Percentiles rank a stretch among this genome's conserved stretches.
Evolutionary conservation across 1,284 basidiomycete species (phyloP).

Genomic region (Porodaedalea pini): DNA sequence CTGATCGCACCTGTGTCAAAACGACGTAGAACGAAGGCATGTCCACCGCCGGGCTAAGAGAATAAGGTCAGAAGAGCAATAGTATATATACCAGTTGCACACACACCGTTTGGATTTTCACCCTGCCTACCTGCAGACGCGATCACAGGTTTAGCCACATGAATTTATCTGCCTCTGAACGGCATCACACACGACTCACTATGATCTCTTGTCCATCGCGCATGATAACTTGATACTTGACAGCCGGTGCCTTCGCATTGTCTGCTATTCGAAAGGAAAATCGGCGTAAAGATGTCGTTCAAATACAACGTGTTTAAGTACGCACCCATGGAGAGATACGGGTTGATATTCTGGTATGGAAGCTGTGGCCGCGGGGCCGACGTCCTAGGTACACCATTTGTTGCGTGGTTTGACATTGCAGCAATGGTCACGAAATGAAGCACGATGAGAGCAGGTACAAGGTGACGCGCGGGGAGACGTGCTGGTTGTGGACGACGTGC

Average conservation of each 20-base stretch:
- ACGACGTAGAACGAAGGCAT: constrained; percentile 93
- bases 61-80: constrained; percentile 22
- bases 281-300: neutral
- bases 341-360: constrained; percentile 38
- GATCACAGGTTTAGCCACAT: constrained; percentile 22
- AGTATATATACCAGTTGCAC: neutral
- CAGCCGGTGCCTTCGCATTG: constrained; percentile 34
- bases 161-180: constrained; percentile 1
- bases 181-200: constrained; percentile 34
- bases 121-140: constrained; percentile 66
- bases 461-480: neutral
- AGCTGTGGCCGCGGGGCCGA: constrained; percentile 35
- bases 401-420: neutral
- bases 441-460: neutral
- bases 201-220: constrained; percentile 64
- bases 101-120: constrained; percentile 90
- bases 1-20: constrained; percentile 96
- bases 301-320: constrained; percentile 8
- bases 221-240: constrained; percentile 71
- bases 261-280: constrained; percentile 24
- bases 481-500: constrained; percentile 7
- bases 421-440: neutral
- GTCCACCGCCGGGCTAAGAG: constrained; percentile 54
- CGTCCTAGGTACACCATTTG: constrained; percentile 20
- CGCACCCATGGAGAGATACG: constrained; percentile 21